These are phyloP conservation scores for Zygosaccharomyces pseudobailii DNA, from an alignment of 1,139 yeast genomes.

Conservation along the genomic window DNA sequence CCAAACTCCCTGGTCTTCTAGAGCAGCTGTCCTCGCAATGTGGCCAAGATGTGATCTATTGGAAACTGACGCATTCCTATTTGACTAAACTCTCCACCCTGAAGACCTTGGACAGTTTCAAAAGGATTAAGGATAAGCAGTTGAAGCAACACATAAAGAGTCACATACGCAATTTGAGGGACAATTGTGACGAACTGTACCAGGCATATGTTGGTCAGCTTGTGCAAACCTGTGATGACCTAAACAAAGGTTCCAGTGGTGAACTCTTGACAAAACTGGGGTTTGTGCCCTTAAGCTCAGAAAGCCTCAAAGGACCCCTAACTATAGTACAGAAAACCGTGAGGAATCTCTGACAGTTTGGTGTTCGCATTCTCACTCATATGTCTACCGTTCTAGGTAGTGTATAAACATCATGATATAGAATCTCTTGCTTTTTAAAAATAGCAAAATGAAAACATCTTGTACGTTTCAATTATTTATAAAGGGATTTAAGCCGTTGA, in stretches of 20 bases:
- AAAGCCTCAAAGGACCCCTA: conserved; percentile 10
- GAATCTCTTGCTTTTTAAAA: not conserved
- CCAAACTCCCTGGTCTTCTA: conserved; percentile 7
- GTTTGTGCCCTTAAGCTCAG: conserved; percentile 9
- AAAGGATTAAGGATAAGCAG: conserved; percentile 25
- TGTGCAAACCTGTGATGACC: conserved; percentile 5
- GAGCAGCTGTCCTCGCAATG: conserved; percentile 1
- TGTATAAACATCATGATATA: conserved; percentile 9
- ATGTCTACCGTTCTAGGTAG: conserved; percentile 12
- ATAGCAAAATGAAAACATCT: not conserved
- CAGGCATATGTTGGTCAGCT: conserved; percentile 9
- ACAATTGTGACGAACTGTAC: conserved; percentile 20
- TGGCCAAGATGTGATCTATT: conserved; percentile 11
- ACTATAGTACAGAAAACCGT: conserved; percentile 19
- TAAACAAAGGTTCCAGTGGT: conserved; percentile 7
- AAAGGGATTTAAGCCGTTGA: not conserved
- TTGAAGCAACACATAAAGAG: conserved; percentile 18
- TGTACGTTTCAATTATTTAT: not conserved
- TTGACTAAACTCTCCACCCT: conserved; percentile 27
- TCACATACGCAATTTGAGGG: conserved; percentile 19
- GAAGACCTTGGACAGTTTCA: conserved; percentile 33
- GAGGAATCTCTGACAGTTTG: conserved; percentile 17
- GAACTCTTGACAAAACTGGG: conserved; percentile 11
- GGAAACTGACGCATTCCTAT: conserved; percentile 26
- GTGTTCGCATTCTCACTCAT: not conserved